Evolutionary conservation across 768 basidiomycete genomes (phyloP).

Genomic region (Chalciporus chontae): DNA sequence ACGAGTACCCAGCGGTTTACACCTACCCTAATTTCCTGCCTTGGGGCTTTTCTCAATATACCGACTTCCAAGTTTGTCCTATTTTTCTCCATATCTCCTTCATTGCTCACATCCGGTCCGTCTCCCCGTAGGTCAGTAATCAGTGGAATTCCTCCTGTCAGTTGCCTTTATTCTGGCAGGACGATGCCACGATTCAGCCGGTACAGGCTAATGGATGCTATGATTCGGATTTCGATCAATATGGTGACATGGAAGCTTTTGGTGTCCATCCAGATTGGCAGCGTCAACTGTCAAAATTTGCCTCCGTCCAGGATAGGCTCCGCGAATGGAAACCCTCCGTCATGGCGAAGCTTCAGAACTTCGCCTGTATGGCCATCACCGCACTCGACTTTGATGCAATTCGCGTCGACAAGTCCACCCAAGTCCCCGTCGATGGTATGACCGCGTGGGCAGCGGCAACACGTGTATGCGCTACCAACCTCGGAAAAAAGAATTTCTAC

Average conservation of each 20-base stretch:
- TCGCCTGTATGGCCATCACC: constrained; percentile 83
- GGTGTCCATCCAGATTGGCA: constrained; percentile 95
- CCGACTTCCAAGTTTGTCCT: constrained; percentile 65
- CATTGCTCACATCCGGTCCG: background rate
- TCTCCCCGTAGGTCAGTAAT: constrained; percentile 52
- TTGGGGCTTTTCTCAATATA: constrained; percentile 84
- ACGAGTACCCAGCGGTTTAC: constrained; percentile 73
- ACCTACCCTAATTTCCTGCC: constrained; percentile 74
- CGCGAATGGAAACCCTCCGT: constrained; percentile 86
- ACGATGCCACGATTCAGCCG: constrained; percentile 54
- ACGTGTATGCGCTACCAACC: constrained; percentile 62
- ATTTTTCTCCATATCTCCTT: background rate
- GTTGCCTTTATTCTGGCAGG: constrained; percentile 77
- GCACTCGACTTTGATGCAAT: constrained; percentile 92
- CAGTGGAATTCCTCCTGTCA: constrained; percentile 68
- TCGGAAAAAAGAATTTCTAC: constrained; percentile 85
- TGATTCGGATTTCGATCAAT: constrained; percentile 88
- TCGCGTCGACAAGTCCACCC: constrained; percentile 93
- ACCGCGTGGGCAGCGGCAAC: constrained; percentile 73
- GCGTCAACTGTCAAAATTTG: constrained; percentile 92
- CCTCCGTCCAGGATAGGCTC: constrained; percentile 93
- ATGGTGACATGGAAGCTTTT: constrained; percentile 96
- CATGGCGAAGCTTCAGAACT: constrained; percentile 70
- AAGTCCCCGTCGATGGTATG: constrained; percentile 81
- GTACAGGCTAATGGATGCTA: constrained; percentile 71